phyloP scores from a whole-genome alignment of 352 stramenopile genomes.

The Phytophthora rubi region DNA sequence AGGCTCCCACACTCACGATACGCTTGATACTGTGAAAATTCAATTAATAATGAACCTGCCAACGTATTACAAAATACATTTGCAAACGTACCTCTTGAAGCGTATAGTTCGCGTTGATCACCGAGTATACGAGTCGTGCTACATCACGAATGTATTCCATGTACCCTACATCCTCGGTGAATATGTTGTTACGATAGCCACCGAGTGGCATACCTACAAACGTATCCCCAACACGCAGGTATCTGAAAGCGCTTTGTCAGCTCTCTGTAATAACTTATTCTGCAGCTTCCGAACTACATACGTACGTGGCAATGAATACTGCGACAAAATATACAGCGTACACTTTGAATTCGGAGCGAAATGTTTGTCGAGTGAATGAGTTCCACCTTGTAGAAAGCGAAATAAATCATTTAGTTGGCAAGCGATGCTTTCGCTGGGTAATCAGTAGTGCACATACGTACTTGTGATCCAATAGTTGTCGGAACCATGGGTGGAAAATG shows the following conservation, averaged over 20 bases:
- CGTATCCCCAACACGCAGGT: conserved; percentile 76
- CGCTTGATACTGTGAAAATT: conserved; percentile 35
- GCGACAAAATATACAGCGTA: conserved; percentile 82
- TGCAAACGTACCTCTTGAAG: conserved; percentile 57
- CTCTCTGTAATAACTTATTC: not conserved
- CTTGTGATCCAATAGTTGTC: conserved; percentile 82
- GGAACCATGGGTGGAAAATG: conserved; percentile 79
- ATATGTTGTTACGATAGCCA: conserved; percentile 70
- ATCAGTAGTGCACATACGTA: conserved; percentile 22
- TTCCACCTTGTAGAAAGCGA: conserved; percentile 58
- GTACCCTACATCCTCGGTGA: conserved; percentile 41
- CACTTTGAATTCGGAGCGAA: conserved; percentile 76
- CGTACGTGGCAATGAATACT: conserved; percentile 78
- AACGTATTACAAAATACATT: not conserved
- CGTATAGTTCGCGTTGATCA: conserved; percentile 77
- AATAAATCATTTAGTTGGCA: not conserved
- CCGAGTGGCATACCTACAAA: conserved; percentile 74
- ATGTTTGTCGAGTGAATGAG: conserved; percentile 70
- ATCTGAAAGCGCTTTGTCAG: conserved; percentile 38
- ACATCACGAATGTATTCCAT: conserved; percentile 69
- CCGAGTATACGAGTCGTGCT: conserved; percentile 58
- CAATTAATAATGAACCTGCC: not conserved
- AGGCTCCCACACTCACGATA: conserved; percentile 63
- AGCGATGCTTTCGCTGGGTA: not conserved
- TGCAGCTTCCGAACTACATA: not conserved